Evolutionary conservation across 2,329 filamentous ascomycete genomes (phyloP).

Genomic region (Cladosporium sp.): DNA sequence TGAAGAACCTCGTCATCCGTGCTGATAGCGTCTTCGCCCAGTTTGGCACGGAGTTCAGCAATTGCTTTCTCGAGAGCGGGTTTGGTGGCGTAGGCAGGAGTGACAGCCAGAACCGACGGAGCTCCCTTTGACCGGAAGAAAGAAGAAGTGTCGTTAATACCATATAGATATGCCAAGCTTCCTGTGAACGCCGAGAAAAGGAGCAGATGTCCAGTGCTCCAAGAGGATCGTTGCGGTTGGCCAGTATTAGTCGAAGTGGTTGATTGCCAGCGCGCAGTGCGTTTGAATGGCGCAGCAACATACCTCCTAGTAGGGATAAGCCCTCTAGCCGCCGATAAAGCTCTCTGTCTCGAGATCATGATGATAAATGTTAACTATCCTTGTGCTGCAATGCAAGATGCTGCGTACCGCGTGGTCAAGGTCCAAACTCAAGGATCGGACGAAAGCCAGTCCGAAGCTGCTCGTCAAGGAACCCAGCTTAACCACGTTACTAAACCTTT

Average conservation of each 20-base stretch:
- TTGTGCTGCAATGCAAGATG: too few species aligned
- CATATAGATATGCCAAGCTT: conserved; percentile 54
- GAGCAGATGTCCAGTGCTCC: conserved; percentile 51
- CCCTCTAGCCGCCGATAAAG: neutral
- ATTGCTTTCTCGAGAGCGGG: conserved; percentile 58
- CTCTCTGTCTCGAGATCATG: neutral
- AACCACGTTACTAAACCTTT: neutral
- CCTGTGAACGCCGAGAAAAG: conserved; percentile 53
- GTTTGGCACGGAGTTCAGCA: conserved; percentile 50
- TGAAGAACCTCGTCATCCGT: conserved; percentile 65
- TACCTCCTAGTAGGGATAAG: neutral
- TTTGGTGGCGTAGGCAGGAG: conserved; percentile 50
- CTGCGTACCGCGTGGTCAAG: neutral
- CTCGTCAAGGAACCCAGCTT: neutral
- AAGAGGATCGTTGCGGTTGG: conserved; percentile 35
- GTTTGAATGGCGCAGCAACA: neutral
- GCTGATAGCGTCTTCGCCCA: conserved; percentile 62
- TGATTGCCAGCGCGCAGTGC: conserved; percentile 21
- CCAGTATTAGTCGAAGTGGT: neutral
- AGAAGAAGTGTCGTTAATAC: conserved; percentile 41
- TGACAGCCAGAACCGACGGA: conserved; percentile 22
- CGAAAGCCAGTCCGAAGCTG: neutral
- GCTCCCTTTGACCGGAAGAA: conserved; percentile 8
- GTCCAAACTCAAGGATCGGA: neutral
- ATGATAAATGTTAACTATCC: too few species aligned